Percentiles rank a stretch among this genome's conserved stretches.
These are phyloP conservation scores for Persicaria tinctoria DNA, from an alignment of 148 eudicot genomes.

Conservation along the genomic window DNA sequence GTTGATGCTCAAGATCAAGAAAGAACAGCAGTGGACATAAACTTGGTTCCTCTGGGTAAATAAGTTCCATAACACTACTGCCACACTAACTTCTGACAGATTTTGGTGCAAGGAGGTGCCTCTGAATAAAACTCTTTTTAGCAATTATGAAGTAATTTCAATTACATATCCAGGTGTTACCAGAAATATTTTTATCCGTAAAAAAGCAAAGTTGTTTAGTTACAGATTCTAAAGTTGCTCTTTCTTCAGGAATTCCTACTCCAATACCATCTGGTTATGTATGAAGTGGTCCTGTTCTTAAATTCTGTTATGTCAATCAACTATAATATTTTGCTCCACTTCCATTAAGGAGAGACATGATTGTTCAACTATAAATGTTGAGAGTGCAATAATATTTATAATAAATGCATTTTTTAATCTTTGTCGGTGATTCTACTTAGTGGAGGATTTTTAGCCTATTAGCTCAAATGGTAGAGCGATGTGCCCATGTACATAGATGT, in stretches of 20 bases:
- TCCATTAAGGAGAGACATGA: no score
- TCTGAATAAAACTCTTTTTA: constrained; percentile 74
- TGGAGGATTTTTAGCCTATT: no score
- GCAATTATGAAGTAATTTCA: constrained; percentile 60
- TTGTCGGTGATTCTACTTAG: no score
- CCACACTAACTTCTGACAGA: constrained; percentile 66
- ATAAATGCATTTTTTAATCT: no score
- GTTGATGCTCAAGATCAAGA: constrained; percentile 75
- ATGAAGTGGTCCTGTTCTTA: constrained; percentile 62
- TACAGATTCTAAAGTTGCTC: constrained; percentile 6
- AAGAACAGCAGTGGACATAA: constrained; percentile 68
- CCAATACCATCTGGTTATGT: constrained; percentile 34
- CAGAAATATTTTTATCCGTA: not conserved
- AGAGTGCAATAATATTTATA: no score
- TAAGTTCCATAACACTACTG: constrained; percentile 86
- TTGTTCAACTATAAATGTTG: no score
- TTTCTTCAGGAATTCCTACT: constrained; percentile 63
- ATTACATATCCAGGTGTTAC: constrained; percentile 71
- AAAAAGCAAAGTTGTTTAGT: not conserved
- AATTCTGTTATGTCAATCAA: no score
- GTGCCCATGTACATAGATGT: no score
- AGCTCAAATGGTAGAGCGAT: no score
- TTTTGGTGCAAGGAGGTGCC: constrained; percentile 65
- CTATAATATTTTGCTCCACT: no score
- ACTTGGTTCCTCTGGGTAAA: constrained; percentile 89